Conservation (phyloP, 805 yeast genomes). For the Cyberlindnera amylophila region DNA sequence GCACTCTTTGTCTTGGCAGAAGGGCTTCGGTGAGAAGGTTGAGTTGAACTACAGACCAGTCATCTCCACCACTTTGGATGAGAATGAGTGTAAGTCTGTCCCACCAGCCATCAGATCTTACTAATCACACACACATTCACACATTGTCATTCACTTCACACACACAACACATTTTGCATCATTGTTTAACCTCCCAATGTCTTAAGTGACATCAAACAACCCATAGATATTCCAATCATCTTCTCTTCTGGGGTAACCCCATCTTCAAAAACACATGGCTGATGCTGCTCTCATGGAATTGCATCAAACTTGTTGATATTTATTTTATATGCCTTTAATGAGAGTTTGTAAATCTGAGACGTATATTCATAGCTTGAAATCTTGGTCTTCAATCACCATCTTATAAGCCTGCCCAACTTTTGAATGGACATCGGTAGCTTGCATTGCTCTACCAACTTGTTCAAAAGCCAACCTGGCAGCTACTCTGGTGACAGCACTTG, state of each 20-base stretch:
- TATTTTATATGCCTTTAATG: neutral
- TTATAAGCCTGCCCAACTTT: slow-evolving; percentile 59
- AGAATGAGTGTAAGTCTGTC: slow-evolving; percentile 86
- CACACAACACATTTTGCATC: too few relatives aligned
- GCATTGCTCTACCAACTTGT: slow-evolving; percentile 71
- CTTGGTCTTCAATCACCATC: slow-evolving; percentile 18
- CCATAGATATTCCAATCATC: too few relatives aligned
- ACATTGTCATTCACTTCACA: too few relatives aligned
- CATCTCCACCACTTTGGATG: slow-evolving; percentile 80
- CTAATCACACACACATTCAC: slow-evolving; percentile 34
- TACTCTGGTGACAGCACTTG: slow-evolving; percentile 58
- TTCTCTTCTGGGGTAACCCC: too few relatives aligned
- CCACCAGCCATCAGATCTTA: slow-evolving; percentile 97
- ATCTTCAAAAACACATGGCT: neutral
- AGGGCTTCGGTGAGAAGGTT: slow-evolving; percentile 63
- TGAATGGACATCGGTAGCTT: slow-evolving; percentile 76
- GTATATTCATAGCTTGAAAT: too few relatives aligned
- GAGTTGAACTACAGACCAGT: slow-evolving; percentile 83
- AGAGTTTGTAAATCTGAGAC: neutral
- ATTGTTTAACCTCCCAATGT: too few relatives aligned
- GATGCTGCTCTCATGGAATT: neutral
- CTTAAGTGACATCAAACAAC: too few relatives aligned
- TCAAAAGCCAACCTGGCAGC: slow-evolving; percentile 65
- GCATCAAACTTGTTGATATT: neutral
- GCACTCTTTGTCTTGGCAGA: slow-evolving; percentile 93